Conservation (phyloP, 1,139 yeast genomes). For the Magnusiomyces starmeri region DNA sequence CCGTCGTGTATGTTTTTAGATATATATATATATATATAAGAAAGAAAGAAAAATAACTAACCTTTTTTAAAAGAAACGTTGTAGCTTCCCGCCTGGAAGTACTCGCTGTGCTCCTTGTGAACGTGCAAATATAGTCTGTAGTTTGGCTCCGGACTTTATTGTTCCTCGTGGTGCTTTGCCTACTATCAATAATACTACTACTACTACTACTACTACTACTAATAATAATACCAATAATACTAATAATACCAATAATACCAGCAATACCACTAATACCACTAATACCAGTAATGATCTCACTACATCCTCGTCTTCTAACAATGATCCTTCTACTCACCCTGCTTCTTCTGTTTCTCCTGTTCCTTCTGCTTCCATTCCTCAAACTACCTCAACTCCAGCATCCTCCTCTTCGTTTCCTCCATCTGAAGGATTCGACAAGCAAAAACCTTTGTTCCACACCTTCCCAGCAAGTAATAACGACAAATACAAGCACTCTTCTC, state of each 20-base stretch:
- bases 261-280: not conserved
- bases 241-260: not conserved
- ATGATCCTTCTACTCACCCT: not conserved
- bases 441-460: not conserved
- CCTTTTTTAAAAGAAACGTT: conserved; percentile 22
- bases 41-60: not conserved
- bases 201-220: not conserved
- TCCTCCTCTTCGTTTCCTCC: conserved; percentile 1
- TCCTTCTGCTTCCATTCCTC: not conserved
- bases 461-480: too few species aligned
- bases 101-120: conserved; percentile 31
- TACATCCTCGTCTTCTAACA: not conserved
- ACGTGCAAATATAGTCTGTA: conserved; percentile 29
- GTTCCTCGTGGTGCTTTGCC: conserved; percentile 20
- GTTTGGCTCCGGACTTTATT: conserved; percentile 30
- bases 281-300: not conserved
- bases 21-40: not conserved
- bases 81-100: conserved; percentile 28
- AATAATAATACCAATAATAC: not conserved
- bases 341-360: not conserved
- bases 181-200: not conserved
- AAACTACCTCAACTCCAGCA: not conserved
- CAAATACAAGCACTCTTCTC: conserved; percentile 1
- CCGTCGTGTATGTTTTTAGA: conserved; percentile 29
- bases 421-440: not conserved